Evolutionary conservation across 495 filamentous ascomycete species (phyloP).

Genomic region (Penicillium macrosclerotiorum): DNA sequence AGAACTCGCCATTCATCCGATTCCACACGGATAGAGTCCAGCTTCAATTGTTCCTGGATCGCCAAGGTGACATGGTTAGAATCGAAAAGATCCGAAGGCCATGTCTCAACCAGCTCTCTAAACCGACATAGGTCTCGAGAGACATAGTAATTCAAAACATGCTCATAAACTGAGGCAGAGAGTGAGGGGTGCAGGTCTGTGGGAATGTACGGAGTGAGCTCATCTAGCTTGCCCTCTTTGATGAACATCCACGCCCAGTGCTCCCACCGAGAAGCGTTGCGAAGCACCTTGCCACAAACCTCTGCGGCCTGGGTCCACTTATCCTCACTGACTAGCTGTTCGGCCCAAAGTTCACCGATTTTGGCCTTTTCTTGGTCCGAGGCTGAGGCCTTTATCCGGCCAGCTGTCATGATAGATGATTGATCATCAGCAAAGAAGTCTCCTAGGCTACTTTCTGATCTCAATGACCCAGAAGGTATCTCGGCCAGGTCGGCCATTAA

Average conservation of each 20-base stretch:
- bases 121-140: slow-evolving; percentile 64
- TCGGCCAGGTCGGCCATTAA: slow-evolving; percentile 44
- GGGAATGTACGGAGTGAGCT: slow-evolving; percentile 83
- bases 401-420: slow-evolving; percentile 55
- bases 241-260: slow-evolving; percentile 92
- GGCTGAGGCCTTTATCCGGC: slow-evolving; percentile 48
- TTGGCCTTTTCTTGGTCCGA: slow-evolving; percentile 87
- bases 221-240: slow-evolving; percentile 76
- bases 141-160: slow-evolving; percentile 83
- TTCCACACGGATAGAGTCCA: slow-evolving; percentile 64
- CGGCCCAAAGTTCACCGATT: slow-evolving; percentile 89
- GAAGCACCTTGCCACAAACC: slow-evolving; percentile 75
- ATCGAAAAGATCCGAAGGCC: slow-evolving; percentile 84
- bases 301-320: slow-evolving; percentile 77
- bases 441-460: slow-evolving; percentile 54
- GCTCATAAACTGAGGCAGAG: slow-evolving; percentile 80
- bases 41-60: slow-evolving; percentile 71
- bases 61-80: slow-evolving; percentile 63
- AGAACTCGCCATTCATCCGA: slow-evolving; percentile 82
- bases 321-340: slow-evolving; percentile 68
- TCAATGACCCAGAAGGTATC: slow-evolving; percentile 53
- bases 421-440: slow-evolving; percentile 79
- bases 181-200: slow-evolving; percentile 72
- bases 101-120: slow-evolving; percentile 74
- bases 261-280: slow-evolving; percentile 82